Evolutionary conservation across 1,139 yeast genomes (phyloP).

Genomic region (Saccharomycopsis crataegensis): DNA sequence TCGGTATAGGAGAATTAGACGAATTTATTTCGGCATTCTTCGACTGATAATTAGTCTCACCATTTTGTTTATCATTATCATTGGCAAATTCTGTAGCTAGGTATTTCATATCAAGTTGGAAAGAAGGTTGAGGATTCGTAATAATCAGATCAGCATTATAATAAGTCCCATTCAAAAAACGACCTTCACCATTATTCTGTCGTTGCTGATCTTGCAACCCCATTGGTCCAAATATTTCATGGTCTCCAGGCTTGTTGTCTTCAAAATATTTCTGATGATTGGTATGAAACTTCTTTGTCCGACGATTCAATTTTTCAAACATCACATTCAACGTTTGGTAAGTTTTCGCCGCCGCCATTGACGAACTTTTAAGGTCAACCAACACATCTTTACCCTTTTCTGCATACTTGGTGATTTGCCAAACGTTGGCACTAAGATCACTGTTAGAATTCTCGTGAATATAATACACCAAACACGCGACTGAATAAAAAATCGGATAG

Average conservation of each 20-base stretch:
- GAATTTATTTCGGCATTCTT: no score
- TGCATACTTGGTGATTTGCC: conserved; percentile 60
- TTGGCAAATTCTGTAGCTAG: background rate
- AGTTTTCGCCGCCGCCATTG: conserved; percentile 74
- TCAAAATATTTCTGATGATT: conserved; percentile 19
- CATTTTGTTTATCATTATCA: background rate
- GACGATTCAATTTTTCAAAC: conserved; percentile 73
- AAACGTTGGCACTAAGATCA: conserved; percentile 48
- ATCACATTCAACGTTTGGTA: conserved; percentile 71
- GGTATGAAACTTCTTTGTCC: conserved; percentile 19
- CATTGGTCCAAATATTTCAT: background rate
- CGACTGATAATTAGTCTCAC: background rate
- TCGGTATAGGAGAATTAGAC: background rate
- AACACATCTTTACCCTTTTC: conserved; percentile 74
- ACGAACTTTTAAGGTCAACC: conserved; percentile 61
- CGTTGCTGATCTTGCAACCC: background rate
- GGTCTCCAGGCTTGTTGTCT: background rate
- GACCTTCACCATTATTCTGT: background rate
- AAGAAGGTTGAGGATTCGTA: conserved; percentile 13
- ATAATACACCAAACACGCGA: conserved; percentile 80
- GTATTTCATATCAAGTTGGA: conserved; percentile 7
- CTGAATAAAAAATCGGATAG: conserved; percentile 86
- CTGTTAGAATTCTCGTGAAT: conserved; percentile 65
- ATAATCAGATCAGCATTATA: conserved; percentile 1
- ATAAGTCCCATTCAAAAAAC: background rate